These are phyloP conservation scores for Penicillium sp. DNA, from an alignment of 2,329 filamentous ascomycete genomes.

Conservation along the genomic window DNA sequence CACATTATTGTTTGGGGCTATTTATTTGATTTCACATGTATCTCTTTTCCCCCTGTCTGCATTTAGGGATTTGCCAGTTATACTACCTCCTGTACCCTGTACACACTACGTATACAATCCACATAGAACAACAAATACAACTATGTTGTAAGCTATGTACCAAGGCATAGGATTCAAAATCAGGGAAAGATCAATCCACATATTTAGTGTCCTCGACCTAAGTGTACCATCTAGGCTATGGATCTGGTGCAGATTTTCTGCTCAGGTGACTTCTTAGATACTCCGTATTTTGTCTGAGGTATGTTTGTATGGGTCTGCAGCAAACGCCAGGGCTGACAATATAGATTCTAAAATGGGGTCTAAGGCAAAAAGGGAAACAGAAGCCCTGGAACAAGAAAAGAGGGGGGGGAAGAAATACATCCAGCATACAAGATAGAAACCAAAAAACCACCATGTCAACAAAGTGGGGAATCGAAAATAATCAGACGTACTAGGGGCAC, in stretches of 20 bases:
- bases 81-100: too few species aligned
- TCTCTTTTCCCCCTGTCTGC: background rate
- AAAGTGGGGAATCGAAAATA: conserved; percentile 20
- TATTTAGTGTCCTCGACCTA: background rate
- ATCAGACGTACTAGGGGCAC: conserved; percentile 26
- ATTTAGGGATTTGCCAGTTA: background rate
- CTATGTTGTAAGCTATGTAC: background rate
- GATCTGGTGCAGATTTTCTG: background rate
- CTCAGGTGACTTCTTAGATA: background rate
- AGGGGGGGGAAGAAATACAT: background rate
- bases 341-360: conserved; percentile 1
- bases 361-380: background rate
- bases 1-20: conserved; percentile 5
- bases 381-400: background rate
- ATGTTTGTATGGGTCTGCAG: background rate
- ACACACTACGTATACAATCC: background rate
- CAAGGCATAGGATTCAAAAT: background rate
- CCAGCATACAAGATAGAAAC: too few species aligned
- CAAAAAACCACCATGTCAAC: background rate
- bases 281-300: background rate
- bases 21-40: conserved; percentile 3
- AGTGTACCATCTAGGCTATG: background rate
- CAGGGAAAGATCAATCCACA: background rate
- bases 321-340: conserved; percentile 13
- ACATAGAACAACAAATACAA: background rate